A percentile compares a stretch with the other conserved stretches of the same genome.
phyloP scores from a whole-genome alignment of 2,329 filamentous ascomycete species.

The Daldinia sp. region DNA sequence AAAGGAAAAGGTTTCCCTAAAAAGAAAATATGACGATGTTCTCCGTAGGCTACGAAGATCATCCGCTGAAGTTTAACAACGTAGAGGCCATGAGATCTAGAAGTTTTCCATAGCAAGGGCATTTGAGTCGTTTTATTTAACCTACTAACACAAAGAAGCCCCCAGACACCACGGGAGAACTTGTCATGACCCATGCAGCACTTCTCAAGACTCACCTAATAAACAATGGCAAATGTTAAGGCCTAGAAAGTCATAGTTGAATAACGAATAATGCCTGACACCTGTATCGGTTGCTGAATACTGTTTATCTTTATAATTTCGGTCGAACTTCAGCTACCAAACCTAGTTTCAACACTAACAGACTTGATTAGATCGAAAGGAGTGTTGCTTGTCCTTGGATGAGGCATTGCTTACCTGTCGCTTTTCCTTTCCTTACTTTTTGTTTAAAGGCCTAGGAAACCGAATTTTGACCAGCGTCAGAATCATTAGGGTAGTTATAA shows the following conservation, averaged over 20 bases:
- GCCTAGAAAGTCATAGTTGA: slow-evolving; percentile 16
- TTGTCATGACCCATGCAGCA: slow-evolving; percentile 29
- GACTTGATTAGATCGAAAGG: background rate
- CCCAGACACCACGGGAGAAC: slow-evolving; percentile 1
- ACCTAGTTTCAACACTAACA: slow-evolving; percentile 15
- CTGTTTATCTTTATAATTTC: slow-evolving; percentile 22
- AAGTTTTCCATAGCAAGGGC: slow-evolving; percentile 36
- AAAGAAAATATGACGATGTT: slow-evolving; percentile 31
- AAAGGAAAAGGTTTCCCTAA: slow-evolving; percentile 26
- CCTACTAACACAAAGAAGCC: slow-evolving; percentile 34
- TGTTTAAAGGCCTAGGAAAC: background rate
- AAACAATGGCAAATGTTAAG: slow-evolving; percentile 30
- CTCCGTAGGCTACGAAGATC: slow-evolving; percentile 9
- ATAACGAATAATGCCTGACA: slow-evolving; percentile 29
- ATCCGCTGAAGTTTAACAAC: slow-evolving; percentile 7
- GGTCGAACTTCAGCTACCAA: slow-evolving; percentile 11
- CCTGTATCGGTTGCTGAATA: slow-evolving; percentile 22
- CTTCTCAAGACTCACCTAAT: slow-evolving; percentile 22
- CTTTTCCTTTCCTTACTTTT: background rate
- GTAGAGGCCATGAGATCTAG: slow-evolving; percentile 23
- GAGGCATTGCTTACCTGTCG: background rate
- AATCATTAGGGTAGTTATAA: background rate
- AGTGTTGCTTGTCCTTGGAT: slow-evolving; percentile 5
- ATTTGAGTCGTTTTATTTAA: slow-evolving; percentile 38
- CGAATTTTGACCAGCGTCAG: background rate